A percentile compares a stretch with the other conserved stretches of the same genome.
phyloP scores from a whole-genome alignment of 2,329 filamentous ascomycete species.

The Ophiostoma piceae region DNA sequence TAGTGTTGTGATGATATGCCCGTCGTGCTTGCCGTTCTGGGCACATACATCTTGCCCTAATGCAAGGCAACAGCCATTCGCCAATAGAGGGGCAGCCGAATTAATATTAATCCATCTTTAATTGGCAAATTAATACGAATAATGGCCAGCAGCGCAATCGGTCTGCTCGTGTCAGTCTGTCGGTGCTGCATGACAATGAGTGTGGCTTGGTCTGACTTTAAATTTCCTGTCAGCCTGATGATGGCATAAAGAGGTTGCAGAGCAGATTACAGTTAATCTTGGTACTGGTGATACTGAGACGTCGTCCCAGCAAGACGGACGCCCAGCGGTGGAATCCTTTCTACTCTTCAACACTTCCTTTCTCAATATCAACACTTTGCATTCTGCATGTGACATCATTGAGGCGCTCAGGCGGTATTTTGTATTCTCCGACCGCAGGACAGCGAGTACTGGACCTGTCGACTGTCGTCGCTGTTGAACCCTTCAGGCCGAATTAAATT shows the following conservation, averaged over 20 bases:
- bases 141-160: not conserved
- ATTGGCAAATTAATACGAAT: conserved; percentile 2
- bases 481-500: not conserved
- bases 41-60: conserved; percentile 22
- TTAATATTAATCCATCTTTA: not conserved
- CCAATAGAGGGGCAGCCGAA: conserved; percentile 20
- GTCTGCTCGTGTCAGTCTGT: not conserved
- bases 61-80: conserved; percentile 26
- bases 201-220: not conserved
- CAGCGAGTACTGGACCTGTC: not conserved
- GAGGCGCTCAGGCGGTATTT: not conserved
- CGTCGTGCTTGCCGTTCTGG: conserved; percentile 9
- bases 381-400: conserved; percentile 2
- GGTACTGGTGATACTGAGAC: not conserved
- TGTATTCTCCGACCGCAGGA: not conserved
- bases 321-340: not conserved
- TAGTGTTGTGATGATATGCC: not conserved
- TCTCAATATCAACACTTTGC: not conserved
- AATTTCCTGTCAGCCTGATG: not conserved
- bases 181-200: not conserved
- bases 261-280: not conserved
- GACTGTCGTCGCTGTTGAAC: not conserved
- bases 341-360: too few species aligned
- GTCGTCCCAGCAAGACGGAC: not conserved
- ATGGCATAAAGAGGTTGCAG: not conserved